Percentiles rank a stretch among this genome's conserved stretches.
phyloP scores from a whole-genome alignment of 192 early-diverging fungal genomes.

The Dissophora ornata region DNA sequence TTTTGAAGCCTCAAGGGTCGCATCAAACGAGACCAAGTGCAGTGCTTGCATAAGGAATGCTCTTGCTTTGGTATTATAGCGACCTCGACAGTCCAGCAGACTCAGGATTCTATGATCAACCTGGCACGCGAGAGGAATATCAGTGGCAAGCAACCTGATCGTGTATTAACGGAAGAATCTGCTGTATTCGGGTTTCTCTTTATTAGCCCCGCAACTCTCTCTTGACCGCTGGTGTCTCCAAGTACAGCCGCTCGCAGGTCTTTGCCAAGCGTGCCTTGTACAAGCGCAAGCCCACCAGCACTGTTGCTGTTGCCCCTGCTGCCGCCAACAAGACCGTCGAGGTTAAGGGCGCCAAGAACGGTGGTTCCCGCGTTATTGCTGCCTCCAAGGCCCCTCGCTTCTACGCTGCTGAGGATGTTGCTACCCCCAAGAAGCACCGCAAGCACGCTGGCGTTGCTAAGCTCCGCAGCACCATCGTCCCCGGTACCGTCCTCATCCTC shows the following conservation, averaged over 20 bases:
- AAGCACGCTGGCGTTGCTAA: conserved; percentile 76
- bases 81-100: no score
- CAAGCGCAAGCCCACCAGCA: conserved; percentile 84
- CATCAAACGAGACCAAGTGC: no score
- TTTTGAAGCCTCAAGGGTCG: no score
- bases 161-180: no score
- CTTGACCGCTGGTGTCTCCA: conserved; percentile 86
- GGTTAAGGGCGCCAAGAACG: conserved; percentile 89
- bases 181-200: not conserved
- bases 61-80: no score
- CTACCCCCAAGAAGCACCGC: conserved; percentile 81
- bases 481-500: conserved; percentile 98
- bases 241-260: conserved; percentile 83
- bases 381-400: conserved; percentile 78
- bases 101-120: no score
- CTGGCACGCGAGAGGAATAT: no score
- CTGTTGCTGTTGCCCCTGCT: conserved; percentile 60
- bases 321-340: conserved; percentile 73
- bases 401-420: conserved; percentile 89
- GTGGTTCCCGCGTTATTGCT: conserved; percentile 74
- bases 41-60: no score
- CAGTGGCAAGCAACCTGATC: no score
- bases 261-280: conserved; percentile 90
- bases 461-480: conserved; percentile 93
- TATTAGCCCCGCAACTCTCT: conserved; percentile 80